Base-by-base conservation (phyloP, 2,329 filamentous ascomycete species). In the Aschersonia sp. region DNA sequence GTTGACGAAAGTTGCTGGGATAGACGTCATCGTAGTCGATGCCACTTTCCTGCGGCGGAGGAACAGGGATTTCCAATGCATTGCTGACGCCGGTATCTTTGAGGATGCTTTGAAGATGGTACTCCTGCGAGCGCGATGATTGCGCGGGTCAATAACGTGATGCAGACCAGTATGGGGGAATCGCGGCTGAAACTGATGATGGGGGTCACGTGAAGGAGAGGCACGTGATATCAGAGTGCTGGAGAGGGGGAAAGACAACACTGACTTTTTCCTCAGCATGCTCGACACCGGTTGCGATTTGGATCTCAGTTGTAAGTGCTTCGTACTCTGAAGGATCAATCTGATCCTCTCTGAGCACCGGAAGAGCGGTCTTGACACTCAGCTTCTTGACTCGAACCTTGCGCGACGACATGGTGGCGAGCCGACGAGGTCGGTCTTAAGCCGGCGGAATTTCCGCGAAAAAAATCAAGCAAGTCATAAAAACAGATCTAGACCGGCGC, bases 211-310 rank as follows among this genome's bases (percentile, higher is more conserved):
- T 71, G 72, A 46, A 4, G 0, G 0, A 30, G 29, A 37, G 12
- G 12, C 72, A 76, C 72, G 72, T 76, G 72, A 73, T 65, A 63
- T 66, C 59, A 58, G 55, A 55, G 57, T 54, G 54, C 48, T 56
- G 51, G 47, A 43, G 52, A 56, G 4, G 35, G 51, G 51, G 50
- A 55, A 51, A 57, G 58, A 55, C 54, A 55, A 54, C 53, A 86
- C 88, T 80, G 69, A 96, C 92, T 71, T 90, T 90, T 79, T 97
- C 89, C 70, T 98, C 92, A 55, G 82, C 86, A 64, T 94, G 89
- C 68, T 98, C 92, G 58, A 98, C 92, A 68, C 92, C 92, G 56
- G 89, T 96, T 63, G 92, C 88, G 63, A 96, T 87, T 83, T 87
- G 69, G 75, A 80, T 72, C 78, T 86, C 76, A 63, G 84, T 83